Conservation (phyloP, 2,329 filamentous ascomycete species). For the Cladosporium sp. region DNA sequence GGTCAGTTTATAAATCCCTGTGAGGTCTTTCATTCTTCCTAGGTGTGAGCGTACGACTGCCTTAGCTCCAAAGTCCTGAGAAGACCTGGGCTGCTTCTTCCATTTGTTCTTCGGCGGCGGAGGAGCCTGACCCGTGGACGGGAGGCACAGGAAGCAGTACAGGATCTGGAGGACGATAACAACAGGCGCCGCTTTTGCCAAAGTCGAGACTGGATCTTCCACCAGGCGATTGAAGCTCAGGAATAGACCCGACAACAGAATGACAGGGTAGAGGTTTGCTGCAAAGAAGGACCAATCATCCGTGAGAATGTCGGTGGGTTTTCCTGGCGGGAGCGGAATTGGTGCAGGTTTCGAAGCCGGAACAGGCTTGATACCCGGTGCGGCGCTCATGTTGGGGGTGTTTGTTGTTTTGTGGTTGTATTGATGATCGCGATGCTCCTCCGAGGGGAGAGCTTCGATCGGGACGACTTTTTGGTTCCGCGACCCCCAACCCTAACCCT, state of each 20-base stretch:
- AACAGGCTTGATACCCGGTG: constrained; percentile 9
- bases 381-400: constrained; percentile 17
- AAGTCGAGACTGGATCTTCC: constrained; percentile 60
- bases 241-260: constrained; percentile 61
- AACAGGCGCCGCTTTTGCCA: constrained; percentile 57
- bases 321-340: constrained; percentile 14
- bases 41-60: constrained; percentile 36
- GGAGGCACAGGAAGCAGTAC: constrained; percentile 57
- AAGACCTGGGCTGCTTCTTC: constrained; percentile 48
- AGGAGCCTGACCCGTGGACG: constrained; percentile 42
- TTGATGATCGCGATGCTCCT: background rate
- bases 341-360: constrained; percentile 15
- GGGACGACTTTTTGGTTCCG: background rate
- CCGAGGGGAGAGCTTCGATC: background rate
- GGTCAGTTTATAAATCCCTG: constrained; percentile 10
- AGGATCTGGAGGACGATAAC: constrained; percentile 59
- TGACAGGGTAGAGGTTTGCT: constrained; percentile 61
- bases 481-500: no score
- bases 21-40: background rate
- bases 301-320: constrained; percentile 29
- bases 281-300: constrained; percentile 36
- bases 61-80: constrained; percentile 37
- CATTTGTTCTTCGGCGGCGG: constrained; percentile 45
- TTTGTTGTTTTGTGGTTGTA: background rate
- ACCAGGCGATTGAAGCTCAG: constrained; percentile 64